Percentiles rank a stretch among this genome's conserved stretches.
phyloP scores from a whole-genome alignment of 2,329 filamentous ascomycete genomes.

The Polychaeton citri region DNA sequence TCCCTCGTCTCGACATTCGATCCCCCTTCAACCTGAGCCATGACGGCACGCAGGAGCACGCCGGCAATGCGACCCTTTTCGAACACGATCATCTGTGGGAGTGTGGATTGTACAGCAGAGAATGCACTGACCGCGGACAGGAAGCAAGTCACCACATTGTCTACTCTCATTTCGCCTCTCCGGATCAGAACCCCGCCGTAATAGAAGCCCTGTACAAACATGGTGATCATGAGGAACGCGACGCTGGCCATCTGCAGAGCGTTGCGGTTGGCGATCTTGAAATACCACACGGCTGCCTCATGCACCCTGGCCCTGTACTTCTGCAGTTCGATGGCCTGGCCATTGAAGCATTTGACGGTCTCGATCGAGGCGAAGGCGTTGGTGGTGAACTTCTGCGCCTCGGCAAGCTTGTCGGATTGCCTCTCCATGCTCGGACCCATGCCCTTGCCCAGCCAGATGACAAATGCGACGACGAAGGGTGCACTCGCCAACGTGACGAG shows the following conservation, averaged over 20 bases:
- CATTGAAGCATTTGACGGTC: constrained; percentile 76
- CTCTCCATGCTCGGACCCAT: constrained; percentile 53
- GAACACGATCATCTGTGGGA: constrained; percentile 65
- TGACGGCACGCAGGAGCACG: constrained; percentile 40
- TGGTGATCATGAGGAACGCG: constrained; percentile 57
- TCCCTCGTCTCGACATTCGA: constrained; percentile 5
- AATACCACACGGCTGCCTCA: constrained; percentile 49
- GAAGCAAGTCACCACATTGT: constrained; percentile 68
- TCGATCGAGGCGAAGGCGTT: constrained; percentile 64
- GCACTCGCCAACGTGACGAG: constrained; percentile 63
- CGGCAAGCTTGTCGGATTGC: constrained; percentile 54
- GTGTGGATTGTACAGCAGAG: constrained; percentile 57
- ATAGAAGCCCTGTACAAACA: constrained; percentile 87
- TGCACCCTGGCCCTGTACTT: constrained; percentile 49
- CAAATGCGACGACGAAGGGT: constrained; percentile 50
- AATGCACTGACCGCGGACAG: constrained; percentile 68
- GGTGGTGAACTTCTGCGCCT: constrained; percentile 58
- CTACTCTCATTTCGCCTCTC: constrained; percentile 44
- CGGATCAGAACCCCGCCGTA: constrained; percentile 62
- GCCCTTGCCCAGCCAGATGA: constrained; percentile 46
- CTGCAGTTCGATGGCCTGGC: constrained; percentile 53
- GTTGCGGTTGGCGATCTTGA: constrained; percentile 54
- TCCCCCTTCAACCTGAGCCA: constrained; percentile 22
- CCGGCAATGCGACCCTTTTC: constrained; percentile 69
- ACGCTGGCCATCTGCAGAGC: constrained; percentile 61